Evolutionary conservation across 257 asterid species (phyloP).

Genomic region (Henckelia pumila): DNA sequence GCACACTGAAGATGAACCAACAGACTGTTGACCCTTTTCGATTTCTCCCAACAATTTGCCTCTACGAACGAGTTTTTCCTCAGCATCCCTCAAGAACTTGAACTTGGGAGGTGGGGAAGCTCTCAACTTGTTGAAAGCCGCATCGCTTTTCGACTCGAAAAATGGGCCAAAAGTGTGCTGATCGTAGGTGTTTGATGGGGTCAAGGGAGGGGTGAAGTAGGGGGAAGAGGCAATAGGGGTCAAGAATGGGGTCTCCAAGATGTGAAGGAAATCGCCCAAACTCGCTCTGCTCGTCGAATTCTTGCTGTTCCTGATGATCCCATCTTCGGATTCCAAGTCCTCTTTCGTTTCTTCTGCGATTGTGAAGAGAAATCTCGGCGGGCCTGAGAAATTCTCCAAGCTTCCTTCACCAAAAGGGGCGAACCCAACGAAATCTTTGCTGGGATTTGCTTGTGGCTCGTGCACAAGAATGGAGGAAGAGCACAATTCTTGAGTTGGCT

Average conservation of each 20-base stretch:
- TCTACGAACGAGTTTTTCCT: constrained; percentile 48
- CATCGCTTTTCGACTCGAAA: constrained; percentile 44
- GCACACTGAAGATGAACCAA: not conserved
- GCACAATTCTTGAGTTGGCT: constrained; percentile 36
- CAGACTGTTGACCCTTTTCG: not conserved
- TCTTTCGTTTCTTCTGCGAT: constrained; percentile 72
- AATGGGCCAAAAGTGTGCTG: constrained; percentile 20
- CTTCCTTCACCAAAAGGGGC: constrained; percentile 28
- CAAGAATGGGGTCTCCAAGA: constrained; percentile 59
- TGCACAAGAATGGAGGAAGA: constrained; percentile 38
- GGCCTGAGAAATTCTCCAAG: constrained; percentile 32
- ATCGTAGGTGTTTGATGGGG: constrained; percentile 31
- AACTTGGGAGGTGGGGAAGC: constrained; percentile 73
- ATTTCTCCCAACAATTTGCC: constrained; percentile 24
- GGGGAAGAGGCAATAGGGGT: constrained; percentile 65
- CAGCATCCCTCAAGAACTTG: constrained; percentile 74
- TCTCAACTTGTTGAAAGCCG: constrained; percentile 39
- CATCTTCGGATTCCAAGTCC: constrained; percentile 74
- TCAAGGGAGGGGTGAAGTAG: constrained; percentile 65
- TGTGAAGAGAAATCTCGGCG: constrained; percentile 64
- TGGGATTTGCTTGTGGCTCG: constrained; percentile 42
- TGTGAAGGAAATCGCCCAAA: constrained; percentile 43
- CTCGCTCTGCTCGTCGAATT: constrained; percentile 41
- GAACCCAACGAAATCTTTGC: constrained; percentile 33
- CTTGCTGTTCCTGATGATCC: constrained; percentile 31